These are phyloP conservation scores for Phylloboletellus chloephorus DNA, from an alignment of 1,284 basidiomycete genomes.

Conservation along the genomic window DNA sequence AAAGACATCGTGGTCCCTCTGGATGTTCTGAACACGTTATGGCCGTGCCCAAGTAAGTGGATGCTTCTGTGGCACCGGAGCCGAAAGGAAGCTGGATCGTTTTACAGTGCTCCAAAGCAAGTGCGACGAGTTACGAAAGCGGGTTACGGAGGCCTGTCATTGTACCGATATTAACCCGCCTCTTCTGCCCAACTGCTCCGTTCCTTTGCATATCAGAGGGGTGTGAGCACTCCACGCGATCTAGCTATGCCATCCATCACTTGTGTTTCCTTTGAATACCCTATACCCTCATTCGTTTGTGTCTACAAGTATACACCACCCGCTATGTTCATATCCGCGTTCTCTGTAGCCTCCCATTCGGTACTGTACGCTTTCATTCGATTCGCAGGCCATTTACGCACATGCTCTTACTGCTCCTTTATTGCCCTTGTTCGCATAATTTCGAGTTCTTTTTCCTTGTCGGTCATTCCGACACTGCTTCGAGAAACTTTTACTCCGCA, in stretches of 20 bases:
- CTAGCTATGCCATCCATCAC: constrained; percentile 1
- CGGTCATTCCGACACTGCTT: no score
- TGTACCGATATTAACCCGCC: constrained; percentile 39
- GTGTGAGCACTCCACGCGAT: constrained; percentile 15
- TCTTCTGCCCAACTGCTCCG: constrained; percentile 33
- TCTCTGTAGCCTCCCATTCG: constrained; percentile 26
- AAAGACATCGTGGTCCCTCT: constrained; percentile 58
- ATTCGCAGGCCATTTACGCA: constrained; percentile 2
- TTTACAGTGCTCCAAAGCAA: constrained; percentile 41
- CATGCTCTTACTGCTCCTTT: constrained; percentile 9
- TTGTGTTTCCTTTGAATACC: constrained; percentile 11
- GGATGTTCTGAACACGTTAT: constrained; percentile 62
- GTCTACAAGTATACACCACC: constrained; percentile 24
- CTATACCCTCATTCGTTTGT: constrained; percentile 27
- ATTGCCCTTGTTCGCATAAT: constrained; percentile 13
- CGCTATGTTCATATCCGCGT: constrained; percentile 26
- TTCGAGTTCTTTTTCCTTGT: neutral
- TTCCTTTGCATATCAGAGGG: constrained; percentile 32
- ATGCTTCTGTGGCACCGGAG: constrained; percentile 5
- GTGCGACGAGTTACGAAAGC: constrained; percentile 42
- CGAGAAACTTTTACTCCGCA: neutral
- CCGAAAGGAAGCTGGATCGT: constrained; percentile 8
- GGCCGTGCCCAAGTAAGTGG: constrained; percentile 60
- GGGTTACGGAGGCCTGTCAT: constrained; percentile 43
- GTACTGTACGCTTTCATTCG: constrained; percentile 24